A percentile compares a stretch with the other conserved stretches of the same genome.
phyloP scores from a whole-genome alignment of 2,329 filamentous ascomycete species.

The Sclerotinia spermophila region DNA sequence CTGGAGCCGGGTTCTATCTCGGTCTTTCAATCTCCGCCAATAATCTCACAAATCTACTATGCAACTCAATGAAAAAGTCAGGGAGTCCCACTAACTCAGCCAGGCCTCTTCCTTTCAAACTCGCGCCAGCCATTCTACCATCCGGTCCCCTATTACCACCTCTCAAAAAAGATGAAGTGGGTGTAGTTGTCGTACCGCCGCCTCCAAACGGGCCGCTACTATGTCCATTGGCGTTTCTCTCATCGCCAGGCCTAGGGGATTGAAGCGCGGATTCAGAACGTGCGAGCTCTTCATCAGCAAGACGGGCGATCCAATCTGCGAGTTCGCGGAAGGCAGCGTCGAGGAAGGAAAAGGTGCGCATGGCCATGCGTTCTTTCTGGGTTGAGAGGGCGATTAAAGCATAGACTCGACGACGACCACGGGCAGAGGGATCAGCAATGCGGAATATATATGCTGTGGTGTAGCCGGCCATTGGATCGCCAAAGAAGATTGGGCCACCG shows the following conservation, averaged over 20 bases:
- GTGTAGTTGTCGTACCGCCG: slow-evolving; percentile 17
- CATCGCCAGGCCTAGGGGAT: slow-evolving; percentile 13
- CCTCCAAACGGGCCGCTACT: slow-evolving; percentile 4
- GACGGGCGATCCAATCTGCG: slow-evolving; percentile 61
- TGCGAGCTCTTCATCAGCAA: slow-evolving; percentile 62
- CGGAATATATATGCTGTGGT: slow-evolving; percentile 69
- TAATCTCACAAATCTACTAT: slow-evolving; percentile 60
- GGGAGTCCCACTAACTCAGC: slow-evolving; percentile 64
- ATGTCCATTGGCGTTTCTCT: slow-evolving; percentile 19
- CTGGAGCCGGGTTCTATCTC: slow-evolving; percentile 8
- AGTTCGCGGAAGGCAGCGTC: slow-evolving; percentile 61
- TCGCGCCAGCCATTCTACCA: slow-evolving; percentile 43
- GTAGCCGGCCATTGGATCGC: slow-evolving; percentile 61
- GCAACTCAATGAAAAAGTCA: slow-evolving; percentile 66
- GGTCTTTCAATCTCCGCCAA: slow-evolving; percentile 50
- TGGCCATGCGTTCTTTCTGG: slow-evolving; percentile 60
- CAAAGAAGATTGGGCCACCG: slow-evolving; percentile 66
- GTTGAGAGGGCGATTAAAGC: slow-evolving; percentile 64
- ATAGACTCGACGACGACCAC: slow-evolving; percentile 66
- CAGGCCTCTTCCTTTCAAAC: slow-evolving; percentile 57
- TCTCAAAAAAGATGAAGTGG: slow-evolving; percentile 31
- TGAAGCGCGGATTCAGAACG: slow-evolving; percentile 30
- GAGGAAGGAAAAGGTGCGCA: slow-evolving; percentile 63
- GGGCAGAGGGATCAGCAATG: slow-evolving; percentile 63
- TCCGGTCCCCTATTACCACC: slow-evolving; percentile 31